Conservation (phyloP, 805 yeast species). For the Pichia cephalocereana region DNA sequence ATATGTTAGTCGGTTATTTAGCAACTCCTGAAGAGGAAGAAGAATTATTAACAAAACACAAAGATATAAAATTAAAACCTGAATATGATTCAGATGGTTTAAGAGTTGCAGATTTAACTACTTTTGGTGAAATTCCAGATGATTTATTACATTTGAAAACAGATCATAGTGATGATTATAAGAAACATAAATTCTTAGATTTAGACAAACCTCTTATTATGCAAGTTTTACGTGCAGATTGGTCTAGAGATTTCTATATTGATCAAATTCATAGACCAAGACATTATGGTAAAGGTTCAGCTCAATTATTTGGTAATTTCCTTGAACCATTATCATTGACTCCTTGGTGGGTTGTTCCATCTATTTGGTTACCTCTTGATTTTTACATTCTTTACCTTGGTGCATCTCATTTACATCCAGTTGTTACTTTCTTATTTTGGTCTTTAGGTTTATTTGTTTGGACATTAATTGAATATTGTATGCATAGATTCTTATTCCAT, state of each 20-base stretch:
- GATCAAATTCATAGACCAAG: slow-evolving; percentile 98
- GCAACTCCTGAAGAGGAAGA: slow-evolving; percentile 75
- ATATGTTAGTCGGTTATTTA: slow-evolving; percentile 69
- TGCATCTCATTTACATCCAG: slow-evolving; percentile 35
- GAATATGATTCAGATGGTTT: slow-evolving; percentile 16
- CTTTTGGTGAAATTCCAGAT: slow-evolving; percentile 60
- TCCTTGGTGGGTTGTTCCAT: slow-evolving; percentile 91
- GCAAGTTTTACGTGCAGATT: slow-evolving; percentile 71
- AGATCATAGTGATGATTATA: slow-evolving; percentile 60
- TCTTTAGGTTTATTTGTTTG: slow-evolving; percentile 78
- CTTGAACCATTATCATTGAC: slow-evolving; percentile 86
- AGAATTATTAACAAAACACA: slow-evolving; percentile 50
- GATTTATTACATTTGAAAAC: slow-evolving; percentile 71
- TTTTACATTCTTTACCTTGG: slow-evolving; percentile 55
- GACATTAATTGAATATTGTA: slow-evolving; percentile 81
- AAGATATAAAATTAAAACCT: slow-evolving; percentile 37
- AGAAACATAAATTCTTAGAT: slow-evolving; percentile 79
- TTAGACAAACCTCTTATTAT: slow-evolving; percentile 68
- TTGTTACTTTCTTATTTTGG: slow-evolving; percentile 51
- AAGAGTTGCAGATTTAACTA: slow-evolving; percentile 38
- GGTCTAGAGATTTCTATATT: slow-evolving; percentile 81
- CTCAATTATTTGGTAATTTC: slow-evolving; percentile 90
- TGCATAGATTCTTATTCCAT: slow-evolving; percentile 93
- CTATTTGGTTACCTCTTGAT: slow-evolving; percentile 80
- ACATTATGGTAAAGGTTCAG: slow-evolving; percentile 95